phyloP scores from a whole-genome alignment of 805 yeast species.

The Kluyveromyces dobzhanskii region DNA sequence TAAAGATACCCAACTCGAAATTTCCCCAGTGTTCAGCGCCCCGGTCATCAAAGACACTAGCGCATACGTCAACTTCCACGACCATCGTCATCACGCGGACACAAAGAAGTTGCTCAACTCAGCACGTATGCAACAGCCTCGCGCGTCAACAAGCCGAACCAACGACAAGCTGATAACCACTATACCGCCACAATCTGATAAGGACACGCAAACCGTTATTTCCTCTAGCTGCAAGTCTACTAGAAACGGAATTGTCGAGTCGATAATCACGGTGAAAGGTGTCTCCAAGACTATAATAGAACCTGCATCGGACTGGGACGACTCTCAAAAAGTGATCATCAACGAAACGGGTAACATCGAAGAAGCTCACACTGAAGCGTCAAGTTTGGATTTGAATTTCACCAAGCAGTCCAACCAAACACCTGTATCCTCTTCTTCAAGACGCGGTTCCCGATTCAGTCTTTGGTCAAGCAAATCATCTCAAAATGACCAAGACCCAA shows the following conservation, averaged over 20 bases:
- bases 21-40: no score
- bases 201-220: conserved; percentile 8
- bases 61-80: background rate
- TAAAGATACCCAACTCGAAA: no score
- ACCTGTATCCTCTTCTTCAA: background rate
- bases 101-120: background rate
- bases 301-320: conserved; percentile 43
- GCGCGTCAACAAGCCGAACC: background rate
- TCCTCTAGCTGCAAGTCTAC: conserved; percentile 21
- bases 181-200: background rate
- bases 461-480: conserved; percentile 1
- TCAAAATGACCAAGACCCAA: background rate
- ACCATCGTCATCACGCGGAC: background rate
- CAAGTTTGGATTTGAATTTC: background rate
- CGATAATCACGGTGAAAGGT: conserved; percentile 76
- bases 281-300: conserved; percentile 81
- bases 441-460: conserved; percentile 3
- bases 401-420: background rate
- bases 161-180: conserved; percentile 2
- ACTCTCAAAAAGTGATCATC: conserved; percentile 8
- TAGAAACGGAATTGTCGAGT: conserved; percentile 55
- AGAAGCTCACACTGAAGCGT: background rate
- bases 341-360: conserved; percentile 7
- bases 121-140: background rate
- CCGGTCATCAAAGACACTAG: no score